Evolutionary conservation across 331 rosid species (phyloP).

Genomic region (Pyrus hybrid): DNA sequence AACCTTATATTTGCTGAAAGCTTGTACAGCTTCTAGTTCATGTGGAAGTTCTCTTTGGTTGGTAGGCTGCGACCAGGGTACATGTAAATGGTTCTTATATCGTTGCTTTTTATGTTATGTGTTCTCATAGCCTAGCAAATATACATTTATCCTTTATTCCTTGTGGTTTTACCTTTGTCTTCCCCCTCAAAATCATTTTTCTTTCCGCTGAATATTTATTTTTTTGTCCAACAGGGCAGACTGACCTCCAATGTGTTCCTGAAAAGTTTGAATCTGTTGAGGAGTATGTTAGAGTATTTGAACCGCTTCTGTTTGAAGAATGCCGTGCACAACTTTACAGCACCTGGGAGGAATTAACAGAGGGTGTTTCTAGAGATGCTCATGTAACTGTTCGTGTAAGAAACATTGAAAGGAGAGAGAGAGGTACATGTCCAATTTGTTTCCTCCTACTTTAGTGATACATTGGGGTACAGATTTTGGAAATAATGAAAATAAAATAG

Average conservation of each 20-base stretch:
- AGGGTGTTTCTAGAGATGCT: slow-evolving; percentile 75
- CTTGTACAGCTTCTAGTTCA: not conserved
- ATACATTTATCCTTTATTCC: not conserved
- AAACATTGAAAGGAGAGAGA: slow-evolving; percentile 84
- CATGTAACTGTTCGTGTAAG: slow-evolving; percentile 85
- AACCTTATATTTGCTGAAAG: not conserved
- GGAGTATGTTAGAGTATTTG: slow-evolving; percentile 86
- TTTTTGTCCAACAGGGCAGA: slow-evolving; percentile 61
- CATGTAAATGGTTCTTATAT: not conserved
- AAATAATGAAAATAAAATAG: not conserved
- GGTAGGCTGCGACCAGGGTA: not conserved
- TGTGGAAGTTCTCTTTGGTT: not conserved
- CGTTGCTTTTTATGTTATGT: not conserved
- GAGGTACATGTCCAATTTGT: slow-evolving; percentile 47
- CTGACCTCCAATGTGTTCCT: slow-evolving; percentile 90
- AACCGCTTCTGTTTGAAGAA: slow-evolving; percentile 98
- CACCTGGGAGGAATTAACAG: slow-evolving; percentile 92
- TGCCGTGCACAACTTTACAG: slow-evolving; percentile 98
- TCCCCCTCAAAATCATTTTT: not conserved
- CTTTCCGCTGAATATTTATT: slow-evolving; percentile 16
- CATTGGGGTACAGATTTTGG: not conserved
- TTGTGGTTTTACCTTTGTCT: not conserved
- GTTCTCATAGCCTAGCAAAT: not conserved
- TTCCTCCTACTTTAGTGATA: not conserved
- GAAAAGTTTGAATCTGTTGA: slow-evolving; percentile 91